Evolutionary conservation across 257 asterid genomes (phyloP).

Genomic region (Solanum dulcamara): DNA sequence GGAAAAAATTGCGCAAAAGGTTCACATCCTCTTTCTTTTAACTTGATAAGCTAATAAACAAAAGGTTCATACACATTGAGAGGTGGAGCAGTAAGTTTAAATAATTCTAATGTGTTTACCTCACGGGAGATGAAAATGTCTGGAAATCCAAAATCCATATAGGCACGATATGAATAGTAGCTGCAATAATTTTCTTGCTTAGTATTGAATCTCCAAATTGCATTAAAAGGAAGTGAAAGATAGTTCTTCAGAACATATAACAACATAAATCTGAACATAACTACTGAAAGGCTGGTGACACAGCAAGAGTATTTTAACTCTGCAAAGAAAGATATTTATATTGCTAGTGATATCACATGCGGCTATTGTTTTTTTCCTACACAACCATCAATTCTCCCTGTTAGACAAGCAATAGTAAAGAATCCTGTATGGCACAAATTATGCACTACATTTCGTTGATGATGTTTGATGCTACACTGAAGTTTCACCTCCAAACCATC

Average conservation of each 20-base stretch:
- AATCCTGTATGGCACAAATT: background rate
- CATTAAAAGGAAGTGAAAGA: background rate
- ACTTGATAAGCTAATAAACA: background rate
- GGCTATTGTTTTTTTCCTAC: background rate
- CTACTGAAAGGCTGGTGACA: background rate
- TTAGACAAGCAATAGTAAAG: background rate
- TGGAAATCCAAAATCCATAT: slow-evolving; percentile 84
- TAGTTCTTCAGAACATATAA: background rate
- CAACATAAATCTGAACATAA: background rate
- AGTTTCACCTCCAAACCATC: background rate
- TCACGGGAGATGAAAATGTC: slow-evolving; percentile 93
- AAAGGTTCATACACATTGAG: background rate
- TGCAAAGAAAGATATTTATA: background rate
- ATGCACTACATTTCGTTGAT: background rate
- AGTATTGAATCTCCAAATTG: background rate
- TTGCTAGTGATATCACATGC: background rate
- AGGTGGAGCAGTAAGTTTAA: background rate
- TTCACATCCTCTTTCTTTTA: background rate
- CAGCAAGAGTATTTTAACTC: background rate
- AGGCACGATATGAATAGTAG: slow-evolving; percentile 83
- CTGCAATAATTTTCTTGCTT: slow-evolving; percentile 31
- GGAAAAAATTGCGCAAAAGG: background rate
- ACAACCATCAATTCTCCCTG: background rate
- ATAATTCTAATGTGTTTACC: slow-evolving; percentile 30
- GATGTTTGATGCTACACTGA: background rate